Percentiles rank a stretch among this genome's conserved stretches.
phyloP scores from a whole-genome alignment of 345 rosid species.

The Corchorus olitorius region DNA sequence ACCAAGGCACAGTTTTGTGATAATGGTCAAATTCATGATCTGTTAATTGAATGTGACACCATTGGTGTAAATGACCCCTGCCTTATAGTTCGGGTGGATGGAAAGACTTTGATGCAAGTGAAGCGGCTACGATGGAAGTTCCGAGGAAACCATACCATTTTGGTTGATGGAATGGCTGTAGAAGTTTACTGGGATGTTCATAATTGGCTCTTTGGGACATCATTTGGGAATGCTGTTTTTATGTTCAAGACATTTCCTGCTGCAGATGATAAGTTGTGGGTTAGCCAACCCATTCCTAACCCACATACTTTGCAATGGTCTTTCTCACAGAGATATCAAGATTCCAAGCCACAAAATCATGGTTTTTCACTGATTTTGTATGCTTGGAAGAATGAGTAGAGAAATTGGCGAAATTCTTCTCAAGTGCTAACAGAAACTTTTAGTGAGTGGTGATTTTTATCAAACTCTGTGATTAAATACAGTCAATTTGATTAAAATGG shows the following conservation, averaged over 20 bases:
- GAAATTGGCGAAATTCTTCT: constrained; percentile 31
- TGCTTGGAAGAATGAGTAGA: constrained; percentile 93
- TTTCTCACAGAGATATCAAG: constrained; percentile 64
- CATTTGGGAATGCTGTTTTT: constrained; percentile 80
- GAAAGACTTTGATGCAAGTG: constrained; percentile 78
- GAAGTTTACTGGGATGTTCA: constrained; percentile 96
- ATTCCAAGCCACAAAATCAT: constrained; percentile 60
- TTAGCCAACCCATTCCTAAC: constrained; percentile 54
- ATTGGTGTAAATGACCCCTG: constrained; percentile 57
- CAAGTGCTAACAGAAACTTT: constrained; percentile 49
- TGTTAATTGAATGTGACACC: constrained; percentile 71
- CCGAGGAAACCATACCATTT: constrained; percentile 74
- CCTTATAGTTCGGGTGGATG: constrained; percentile 72
- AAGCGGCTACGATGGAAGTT: constrained; percentile 85
- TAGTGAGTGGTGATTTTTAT: constrained; percentile 50
- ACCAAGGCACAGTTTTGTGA: constrained; percentile 75
- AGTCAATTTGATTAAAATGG: constrained; percentile 35
- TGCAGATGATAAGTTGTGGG: constrained; percentile 76
- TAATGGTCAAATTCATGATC: constrained; percentile 65
- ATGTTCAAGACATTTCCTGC: constrained; percentile 86
- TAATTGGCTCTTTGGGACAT: constrained; percentile 79
- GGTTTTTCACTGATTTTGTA: constrained; percentile 81
- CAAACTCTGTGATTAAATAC: constrained; percentile 42
- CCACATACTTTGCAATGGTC: constrained; percentile 52
- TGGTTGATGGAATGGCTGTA: constrained; percentile 71